Conservation (phyloP, 495 filamentous ascomycete genomes). For the Aspergillus coremiiformis region DNA sequence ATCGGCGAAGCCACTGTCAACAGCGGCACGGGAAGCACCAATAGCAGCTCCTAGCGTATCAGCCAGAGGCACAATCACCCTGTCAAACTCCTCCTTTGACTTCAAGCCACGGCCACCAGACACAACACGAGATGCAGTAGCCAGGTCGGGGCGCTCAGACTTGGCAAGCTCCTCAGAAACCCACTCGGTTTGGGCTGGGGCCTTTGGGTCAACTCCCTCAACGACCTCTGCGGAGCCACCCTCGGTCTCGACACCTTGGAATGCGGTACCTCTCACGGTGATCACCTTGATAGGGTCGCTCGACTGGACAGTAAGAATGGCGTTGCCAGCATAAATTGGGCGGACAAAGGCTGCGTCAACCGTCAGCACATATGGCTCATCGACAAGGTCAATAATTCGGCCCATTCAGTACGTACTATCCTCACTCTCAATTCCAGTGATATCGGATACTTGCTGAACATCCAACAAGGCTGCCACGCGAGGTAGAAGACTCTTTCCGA, state of each 20-base stretch:
- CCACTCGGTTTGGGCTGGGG: constrained; percentile 69
- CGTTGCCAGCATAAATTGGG: constrained; percentile 96
- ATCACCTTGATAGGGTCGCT: constrained; percentile 79
- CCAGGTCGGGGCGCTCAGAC: constrained; percentile 90
- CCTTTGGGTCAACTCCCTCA: constrained; percentile 52
- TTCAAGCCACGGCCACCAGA: constrained; percentile 92
- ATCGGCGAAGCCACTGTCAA: constrained; percentile 97
- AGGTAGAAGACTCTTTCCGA: constrained; percentile 94
- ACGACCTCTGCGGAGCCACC: constrained; percentile 43
- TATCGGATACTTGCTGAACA: constrained; percentile 86
- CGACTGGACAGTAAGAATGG: constrained; percentile 93
- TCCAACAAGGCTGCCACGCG: constrained; percentile 91
- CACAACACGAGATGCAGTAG: constrained; percentile 80
- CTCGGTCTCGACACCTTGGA: constrained; percentile 47
- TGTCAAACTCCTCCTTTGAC: constrained; percentile 95
- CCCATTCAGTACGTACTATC: constrained; percentile 52
- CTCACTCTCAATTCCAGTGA: constrained; percentile 77
- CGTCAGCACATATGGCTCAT: constrained; percentile 13
- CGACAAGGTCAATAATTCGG: neutral
- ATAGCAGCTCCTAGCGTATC: constrained; percentile 89
- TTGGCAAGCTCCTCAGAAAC: constrained; percentile 87
- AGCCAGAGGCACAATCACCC: constrained; percentile 81
- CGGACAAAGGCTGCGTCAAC: constrained; percentile 66
- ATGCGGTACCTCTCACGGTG: constrained; percentile 88
- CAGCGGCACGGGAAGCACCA: constrained; percentile 87